Base-by-base conservation (phyloP, 768 basidiomycete species). In the Hypholoma sublateritium region DNA sequence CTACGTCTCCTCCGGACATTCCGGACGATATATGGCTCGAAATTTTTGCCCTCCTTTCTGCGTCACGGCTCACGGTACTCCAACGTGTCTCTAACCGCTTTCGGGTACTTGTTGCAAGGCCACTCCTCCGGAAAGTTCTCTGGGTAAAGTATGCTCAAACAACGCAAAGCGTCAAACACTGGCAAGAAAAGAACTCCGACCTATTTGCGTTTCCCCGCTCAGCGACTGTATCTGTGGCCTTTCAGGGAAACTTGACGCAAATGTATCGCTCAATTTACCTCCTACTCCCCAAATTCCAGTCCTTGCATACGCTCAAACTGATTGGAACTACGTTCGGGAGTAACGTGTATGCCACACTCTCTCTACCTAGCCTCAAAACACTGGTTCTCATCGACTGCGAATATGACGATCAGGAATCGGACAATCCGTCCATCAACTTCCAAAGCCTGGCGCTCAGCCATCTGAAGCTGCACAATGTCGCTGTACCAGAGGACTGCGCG, bases 11-110 rank as follows among this genome's bases (percentile, higher is more conserved):
- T 41, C 14, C 11, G 2, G 46, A 47, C 0, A 24, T 47, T 4
- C 46, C 46, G 22, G 25, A 47, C 25, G 46, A 47, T 7, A 47
- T 47, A 11, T 47, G 46, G 46, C 25, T 47, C 19, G 46, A 32
- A 28, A 47, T 47, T 13, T 16, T 22, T 11, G 13, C 19, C 11
- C 22, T 22, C n/a, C 46, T 47, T 14, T n/a, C 46, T 11, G 66
- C 70, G 3, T 35, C 59, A 0, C 55, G 64, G 3, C 63, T 72
- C 12, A 62, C 64, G 2, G 34, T 53, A 11, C 48, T 72, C 9
- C 59, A 66, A 24, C 61, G 61, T 13, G 62, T 62, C 9, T 72
- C 67, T 32, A 57, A 47, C 3, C 62, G 67, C 9, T 70, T 72
- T 48, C 55, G 60, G 19, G 55, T 53, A 4, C 64, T 72, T 13